phyloP scores from a whole-genome alignment of 495 filamentous ascomycete genomes.

The Xylaria venustula region DNA sequence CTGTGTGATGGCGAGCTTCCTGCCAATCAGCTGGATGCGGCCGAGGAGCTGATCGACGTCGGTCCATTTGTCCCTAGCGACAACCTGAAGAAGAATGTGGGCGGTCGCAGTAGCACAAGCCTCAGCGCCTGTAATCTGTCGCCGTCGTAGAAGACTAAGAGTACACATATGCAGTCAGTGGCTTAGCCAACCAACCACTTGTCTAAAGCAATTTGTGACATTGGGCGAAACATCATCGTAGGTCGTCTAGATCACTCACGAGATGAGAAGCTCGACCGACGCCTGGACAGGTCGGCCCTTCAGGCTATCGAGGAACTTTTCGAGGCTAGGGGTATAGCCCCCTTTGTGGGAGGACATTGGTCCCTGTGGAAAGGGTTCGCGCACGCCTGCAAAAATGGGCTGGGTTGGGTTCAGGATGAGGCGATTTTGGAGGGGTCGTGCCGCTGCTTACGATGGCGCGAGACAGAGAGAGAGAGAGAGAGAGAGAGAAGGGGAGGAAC shows the following conservation, averaged over 20 bases:
- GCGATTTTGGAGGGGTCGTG: background rate
- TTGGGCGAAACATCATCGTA: background rate
- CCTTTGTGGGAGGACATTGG: conserved; percentile 43
- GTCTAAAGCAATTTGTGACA: background rate
- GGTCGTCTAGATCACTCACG: conserved; percentile 48
- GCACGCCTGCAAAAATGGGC: background rate
- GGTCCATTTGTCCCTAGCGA: conserved; percentile 66
- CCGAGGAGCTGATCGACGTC: conserved; percentile 76
- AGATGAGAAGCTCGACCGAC: conserved; percentile 76
- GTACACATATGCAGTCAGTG: too few species aligned
- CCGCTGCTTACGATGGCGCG: background rate
- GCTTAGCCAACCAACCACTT: background rate
- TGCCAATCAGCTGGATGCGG: conserved; percentile 72
- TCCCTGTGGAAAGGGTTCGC: background rate
- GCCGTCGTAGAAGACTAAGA: conserved; percentile 76
- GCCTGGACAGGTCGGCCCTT: conserved; percentile 69
- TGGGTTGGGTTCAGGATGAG: background rate
- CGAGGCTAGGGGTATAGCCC: conserved; percentile 63
- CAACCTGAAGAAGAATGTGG: conserved; percentile 78
- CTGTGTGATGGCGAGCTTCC: conserved; percentile 72
- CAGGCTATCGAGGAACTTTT: conserved; percentile 74
- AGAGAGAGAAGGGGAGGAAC: too few species aligned
- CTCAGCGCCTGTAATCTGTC: conserved; percentile 83
- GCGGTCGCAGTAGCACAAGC: conserved; percentile 89
- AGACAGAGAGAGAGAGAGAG: background rate